phyloP scores from a whole-genome alignment of 228 moss, liverwort and hornwort species.

The Sphagnum fallax region DNA sequence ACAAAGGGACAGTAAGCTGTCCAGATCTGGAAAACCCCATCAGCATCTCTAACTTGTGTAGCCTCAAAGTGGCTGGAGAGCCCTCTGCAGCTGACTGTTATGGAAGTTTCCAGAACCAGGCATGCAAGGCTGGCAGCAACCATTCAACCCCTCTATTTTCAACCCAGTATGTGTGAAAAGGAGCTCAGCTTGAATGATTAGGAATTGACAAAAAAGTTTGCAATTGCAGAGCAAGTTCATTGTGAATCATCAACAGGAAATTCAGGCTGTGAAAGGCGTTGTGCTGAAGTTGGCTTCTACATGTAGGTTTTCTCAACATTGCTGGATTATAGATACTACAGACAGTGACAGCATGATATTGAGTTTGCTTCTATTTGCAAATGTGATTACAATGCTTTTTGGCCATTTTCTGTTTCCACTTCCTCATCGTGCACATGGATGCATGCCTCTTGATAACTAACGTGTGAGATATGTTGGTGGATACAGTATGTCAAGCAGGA shows the following conservation, averaged over 20 bases:
- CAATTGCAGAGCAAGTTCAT: conserved; percentile 47
- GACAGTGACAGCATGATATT: background rate
- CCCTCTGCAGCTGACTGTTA: too few species aligned
- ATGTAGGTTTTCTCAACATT: conserved; percentile 21
- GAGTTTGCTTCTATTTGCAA: background rate
- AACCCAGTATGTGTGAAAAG: too few species aligned
- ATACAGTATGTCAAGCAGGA: conserved; percentile 44
- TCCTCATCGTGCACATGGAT: background rate
- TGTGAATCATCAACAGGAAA: conserved; percentile 42
- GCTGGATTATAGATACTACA: background rate
- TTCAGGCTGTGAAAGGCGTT: conserved; percentile 43
- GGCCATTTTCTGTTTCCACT: background rate
- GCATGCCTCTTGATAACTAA: background rate
- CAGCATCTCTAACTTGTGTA: too few species aligned
- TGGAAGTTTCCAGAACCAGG: too few species aligned
- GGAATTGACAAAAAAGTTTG: background rate
- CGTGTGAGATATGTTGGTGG: background rate
- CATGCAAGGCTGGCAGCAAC: too few species aligned
- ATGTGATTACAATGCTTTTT: background rate
- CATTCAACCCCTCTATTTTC: too few species aligned
- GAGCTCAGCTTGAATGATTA: too few species aligned
- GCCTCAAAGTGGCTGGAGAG: too few species aligned
- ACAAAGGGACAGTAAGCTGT: too few species aligned
- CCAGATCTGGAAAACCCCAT: too few species aligned
- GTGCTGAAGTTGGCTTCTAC: conserved; percentile 31